phyloP scores from a whole-genome alignment of 805 yeast genomes.

The Yarrowia alimentaria region DNA sequence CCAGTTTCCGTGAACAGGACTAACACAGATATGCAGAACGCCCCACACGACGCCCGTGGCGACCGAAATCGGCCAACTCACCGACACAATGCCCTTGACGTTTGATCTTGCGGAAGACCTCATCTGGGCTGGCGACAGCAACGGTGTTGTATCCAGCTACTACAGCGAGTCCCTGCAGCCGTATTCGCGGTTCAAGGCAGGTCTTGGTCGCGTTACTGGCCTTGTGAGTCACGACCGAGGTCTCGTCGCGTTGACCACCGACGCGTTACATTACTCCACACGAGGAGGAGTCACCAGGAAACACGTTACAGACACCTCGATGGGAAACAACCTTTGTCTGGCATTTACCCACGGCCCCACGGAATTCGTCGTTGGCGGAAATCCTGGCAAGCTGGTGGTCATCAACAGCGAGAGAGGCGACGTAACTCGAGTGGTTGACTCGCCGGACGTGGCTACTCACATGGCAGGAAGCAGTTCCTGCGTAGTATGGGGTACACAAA shows the following conservation, averaged over 20 bases:
- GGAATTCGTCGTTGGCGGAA: slow-evolving; percentile 40
- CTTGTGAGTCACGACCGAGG: slow-evolving; percentile 57
- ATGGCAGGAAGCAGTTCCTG: slow-evolving; percentile 17
- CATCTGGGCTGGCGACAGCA: slow-evolving; percentile 75
- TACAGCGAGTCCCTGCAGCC: slow-evolving; percentile 51
- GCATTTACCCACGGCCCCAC: slow-evolving; percentile 36
- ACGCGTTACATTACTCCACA: slow-evolving; percentile 52
- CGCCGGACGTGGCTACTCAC: slow-evolving; percentile 30
- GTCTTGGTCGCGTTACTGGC: slow-evolving; percentile 50
- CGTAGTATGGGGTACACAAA: slow-evolving; percentile 27
- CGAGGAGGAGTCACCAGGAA: slow-evolving; percentile 55
- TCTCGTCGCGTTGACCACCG: slow-evolving; percentile 54
- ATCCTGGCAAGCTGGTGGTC: slow-evolving; percentile 37
- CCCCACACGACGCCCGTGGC: slow-evolving; percentile 31
- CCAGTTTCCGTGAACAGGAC: neutral
- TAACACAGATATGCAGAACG: slow-evolving; percentile 30
- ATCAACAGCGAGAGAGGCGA: slow-evolving; percentile 42
- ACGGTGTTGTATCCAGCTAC: slow-evolving; percentile 45
- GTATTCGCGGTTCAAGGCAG: slow-evolving; percentile 59
- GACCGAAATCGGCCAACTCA: slow-evolving; percentile 30
- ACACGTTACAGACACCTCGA: slow-evolving; percentile 35
- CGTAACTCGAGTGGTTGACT: slow-evolving; percentile 36
- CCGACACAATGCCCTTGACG: slow-evolving; percentile 37
- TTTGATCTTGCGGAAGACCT: slow-evolving; percentile 77
- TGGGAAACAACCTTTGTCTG: slow-evolving; percentile 36